Base-by-base conservation (phyloP, 2,329 filamentous ascomycete species). In the Lachnellula suecica region DNA sequence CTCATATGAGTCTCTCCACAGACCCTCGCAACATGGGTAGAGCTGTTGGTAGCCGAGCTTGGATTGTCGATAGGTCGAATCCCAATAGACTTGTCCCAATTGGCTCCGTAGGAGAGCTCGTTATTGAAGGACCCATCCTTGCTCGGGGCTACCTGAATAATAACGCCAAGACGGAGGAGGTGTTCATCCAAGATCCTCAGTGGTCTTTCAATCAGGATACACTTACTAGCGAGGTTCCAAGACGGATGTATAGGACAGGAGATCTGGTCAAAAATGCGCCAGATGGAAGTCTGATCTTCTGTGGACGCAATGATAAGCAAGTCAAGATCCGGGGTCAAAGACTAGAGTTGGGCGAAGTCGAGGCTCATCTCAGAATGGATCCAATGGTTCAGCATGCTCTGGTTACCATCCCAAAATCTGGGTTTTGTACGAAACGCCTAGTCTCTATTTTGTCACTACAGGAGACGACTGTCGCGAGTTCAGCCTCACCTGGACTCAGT, bases 321-420 rank as follows among this genome's bases (percentile, higher is more conserved):
- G 77, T 84, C 52, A 87, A 87, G 62, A 70, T 87, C 17, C 77
- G 82, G 31, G 83, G 83, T 1, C 83, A 86, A 61, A 71, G 83
- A 35, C 72, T 87, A 4, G 83, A 87, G 59, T 79, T 85, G 54
- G 79, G 78, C 19, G 83, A 86, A 65, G 85, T 87, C 22, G 58
- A 60, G 38, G n/a, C 41, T 43, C 17, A 47, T 25, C 29, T 55
- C 20, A 49, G 29, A 38, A 50, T 38, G 13, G 29, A 54, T 35
- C 19, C 51, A 9, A 20, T 40, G 19, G 27, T 59, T 17, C 49
- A 49, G 20, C 38, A 51, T 42, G 43, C 40, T 20, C 24, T 51
- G 7, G 31, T 45, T 19, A 48, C 45, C 2, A 47, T 54, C 27
- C 52, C 52, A 20, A 44, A 41, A n/a, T 17, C 27, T n/a, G 52